Evolutionary conservation across 805 yeast genomes (phyloP).

Genomic region (Candida germanica): DNA sequence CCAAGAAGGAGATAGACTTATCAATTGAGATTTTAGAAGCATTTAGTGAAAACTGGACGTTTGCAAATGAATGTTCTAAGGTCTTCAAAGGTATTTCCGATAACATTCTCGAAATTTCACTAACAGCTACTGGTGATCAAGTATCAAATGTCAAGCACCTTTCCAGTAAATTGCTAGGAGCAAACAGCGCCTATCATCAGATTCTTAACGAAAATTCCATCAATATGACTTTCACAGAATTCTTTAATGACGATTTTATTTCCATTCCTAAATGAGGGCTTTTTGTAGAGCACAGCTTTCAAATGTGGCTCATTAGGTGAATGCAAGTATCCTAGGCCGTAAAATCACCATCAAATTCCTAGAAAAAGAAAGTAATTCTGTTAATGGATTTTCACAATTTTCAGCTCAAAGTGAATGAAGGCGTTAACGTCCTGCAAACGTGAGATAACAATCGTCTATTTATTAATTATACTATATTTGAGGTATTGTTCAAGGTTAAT

Average conservation of each 20-base stretch:
- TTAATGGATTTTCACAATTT: no score
- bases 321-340: no score
- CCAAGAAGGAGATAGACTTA: conserved; percentile 45
- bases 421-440: no score
- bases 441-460: no score
- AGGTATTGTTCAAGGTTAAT: no score
- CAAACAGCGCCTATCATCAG: conserved; percentile 43
- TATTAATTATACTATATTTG: no score
- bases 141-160: conserved; percentile 35
- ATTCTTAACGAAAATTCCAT: conserved; percentile 46
- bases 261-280: no score
- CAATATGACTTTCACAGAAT: conserved; percentile 19
- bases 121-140: conserved; percentile 23
- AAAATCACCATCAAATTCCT: no score
- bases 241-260: not conserved
- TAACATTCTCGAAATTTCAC: conserved; percentile 44
- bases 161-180: conserved; percentile 40
- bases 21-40: conserved; percentile 45
- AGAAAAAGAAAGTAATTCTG: no score
- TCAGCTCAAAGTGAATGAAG: no score
- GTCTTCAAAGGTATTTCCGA: conserved; percentile 44
- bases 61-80: conserved; percentile 43
- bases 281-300: no score
- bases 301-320: no score
- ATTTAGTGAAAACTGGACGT: conserved; percentile 46